Percentiles rank a stretch among this genome's conserved stretches.
These are phyloP conservation scores for Capniomyces stellatus DNA, from an alignment of 371 early-diverging fungal genomes.

Conservation along the genomic window DNA sequence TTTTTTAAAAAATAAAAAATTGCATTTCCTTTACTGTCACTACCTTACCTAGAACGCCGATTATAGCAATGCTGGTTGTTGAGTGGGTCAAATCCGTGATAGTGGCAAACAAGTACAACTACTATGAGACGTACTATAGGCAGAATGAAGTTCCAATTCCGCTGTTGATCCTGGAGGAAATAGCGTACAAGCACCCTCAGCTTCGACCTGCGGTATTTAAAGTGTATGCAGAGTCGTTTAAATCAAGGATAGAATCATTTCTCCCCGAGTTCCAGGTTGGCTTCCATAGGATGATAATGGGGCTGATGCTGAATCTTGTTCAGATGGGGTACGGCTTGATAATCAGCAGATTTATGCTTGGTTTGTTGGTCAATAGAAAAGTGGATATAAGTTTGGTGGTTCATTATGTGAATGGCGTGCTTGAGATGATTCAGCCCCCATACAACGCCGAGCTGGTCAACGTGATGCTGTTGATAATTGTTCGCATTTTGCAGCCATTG, in stretches of 20 bases:
- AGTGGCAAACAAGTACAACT: conserved; percentile 27
- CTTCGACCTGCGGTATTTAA: conserved; percentile 40
- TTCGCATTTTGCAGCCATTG: background rate
- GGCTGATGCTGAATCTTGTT: conserved; percentile 41
- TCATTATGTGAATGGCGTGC: conserved; percentile 31
- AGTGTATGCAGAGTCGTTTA: conserved; percentile 30
- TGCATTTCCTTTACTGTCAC: too few species aligned
- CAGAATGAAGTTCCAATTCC: conserved; percentile 37
- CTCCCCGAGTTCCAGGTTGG: conserved; percentile 28
- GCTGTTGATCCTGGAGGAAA: conserved; percentile 42
- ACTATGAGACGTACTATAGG: conserved; percentile 45
- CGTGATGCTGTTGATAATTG: background rate
- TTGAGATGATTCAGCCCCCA: background rate
- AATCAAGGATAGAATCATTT: conserved; percentile 18
- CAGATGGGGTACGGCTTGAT: conserved; percentile 38
- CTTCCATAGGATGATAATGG: conserved; percentile 39
- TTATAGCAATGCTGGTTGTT: conserved; percentile 30
- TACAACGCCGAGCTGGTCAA: background rate
- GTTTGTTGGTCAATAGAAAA: conserved; percentile 18
- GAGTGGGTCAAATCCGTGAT: conserved; percentile 44
- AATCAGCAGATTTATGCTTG: conserved; percentile 24
- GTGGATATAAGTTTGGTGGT: conserved; percentile 37
- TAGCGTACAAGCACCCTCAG: conserved; percentile 40
- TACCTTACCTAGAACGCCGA: conserved; percentile 8
- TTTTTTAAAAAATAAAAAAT: too few species aligned